Evolutionary conservation across 306 rosid genomes (phyloP).

Genomic region (Begonia masoniana): DNA sequence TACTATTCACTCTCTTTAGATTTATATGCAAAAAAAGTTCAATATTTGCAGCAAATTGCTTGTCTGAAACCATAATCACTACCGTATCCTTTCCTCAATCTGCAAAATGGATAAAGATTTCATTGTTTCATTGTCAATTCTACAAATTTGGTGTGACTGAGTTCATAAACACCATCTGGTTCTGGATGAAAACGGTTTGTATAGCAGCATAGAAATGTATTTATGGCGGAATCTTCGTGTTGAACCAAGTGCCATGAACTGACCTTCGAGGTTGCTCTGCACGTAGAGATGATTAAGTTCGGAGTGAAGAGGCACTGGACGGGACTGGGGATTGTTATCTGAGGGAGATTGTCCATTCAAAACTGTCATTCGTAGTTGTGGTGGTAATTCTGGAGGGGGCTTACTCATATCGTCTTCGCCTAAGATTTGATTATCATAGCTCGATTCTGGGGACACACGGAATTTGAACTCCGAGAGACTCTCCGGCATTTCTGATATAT

Average conservation of each 20-base stretch:
- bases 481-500: constrained; percentile 28
- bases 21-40: no score
- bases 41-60: no score
- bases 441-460: constrained; percentile 71
- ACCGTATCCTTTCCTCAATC: no score
- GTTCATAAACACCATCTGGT: constrained; percentile 2
- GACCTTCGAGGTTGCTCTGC: constrained; percentile 26
- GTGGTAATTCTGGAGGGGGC: constrained; percentile 74
- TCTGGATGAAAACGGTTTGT: constrained; percentile 34
- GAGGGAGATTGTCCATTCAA: constrained; percentile 30
- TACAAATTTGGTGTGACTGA: no score
- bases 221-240: constrained; percentile 46
- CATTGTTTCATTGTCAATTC: no score
- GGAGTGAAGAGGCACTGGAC: constrained; percentile 10
- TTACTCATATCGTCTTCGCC: constrained; percentile 44
- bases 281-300: constrained; percentile 61
- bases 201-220: constrained; percentile 33
- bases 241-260: constrained; percentile 48
- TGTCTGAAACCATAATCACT: no score
- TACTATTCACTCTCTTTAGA: no score
- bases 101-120: no score
- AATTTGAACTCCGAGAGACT: constrained; percentile 28
- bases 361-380: constrained; percentile 38
- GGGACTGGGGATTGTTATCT: constrained; percentile 6
- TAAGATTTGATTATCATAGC: constrained; percentile 48